Conservation (phyloP, 495 filamentous ascomycete genomes). For the Podospora tetraspora region DNA sequence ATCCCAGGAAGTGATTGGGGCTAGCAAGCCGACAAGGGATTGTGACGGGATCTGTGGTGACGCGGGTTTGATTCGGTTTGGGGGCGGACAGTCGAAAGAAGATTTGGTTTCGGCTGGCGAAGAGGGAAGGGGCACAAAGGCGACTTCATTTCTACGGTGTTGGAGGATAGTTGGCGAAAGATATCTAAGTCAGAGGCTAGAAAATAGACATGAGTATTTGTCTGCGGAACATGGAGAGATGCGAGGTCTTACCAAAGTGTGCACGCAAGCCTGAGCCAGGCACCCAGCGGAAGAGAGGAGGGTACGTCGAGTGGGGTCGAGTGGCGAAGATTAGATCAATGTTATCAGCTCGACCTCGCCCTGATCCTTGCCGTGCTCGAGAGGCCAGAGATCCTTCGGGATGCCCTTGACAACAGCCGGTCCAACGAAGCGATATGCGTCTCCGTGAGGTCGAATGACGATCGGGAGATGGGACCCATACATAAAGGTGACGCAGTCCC, state of each 20-base stretch:
- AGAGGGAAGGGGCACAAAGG: no score
- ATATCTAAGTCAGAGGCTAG: no score
- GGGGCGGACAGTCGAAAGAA: no score
- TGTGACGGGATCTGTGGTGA: no score
- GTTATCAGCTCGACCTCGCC: neutral
- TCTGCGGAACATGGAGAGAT: no score
- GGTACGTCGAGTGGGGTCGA: neutral
- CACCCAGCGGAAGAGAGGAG: neutral
- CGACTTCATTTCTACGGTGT: no score
- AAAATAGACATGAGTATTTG: no score
- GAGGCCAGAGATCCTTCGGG: neutral
- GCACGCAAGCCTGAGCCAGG: neutral
- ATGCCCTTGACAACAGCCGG: neutral
- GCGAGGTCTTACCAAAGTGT: neutral
- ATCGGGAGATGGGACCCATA: neutral
- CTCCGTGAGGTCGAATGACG: neutral
- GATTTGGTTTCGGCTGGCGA: no score
- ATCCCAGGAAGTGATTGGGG: no score
- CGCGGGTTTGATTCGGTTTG: no score
- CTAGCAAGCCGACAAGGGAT: no score
- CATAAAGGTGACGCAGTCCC: neutral
- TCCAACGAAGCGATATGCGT: neutral
- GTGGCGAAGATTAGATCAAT: neutral
- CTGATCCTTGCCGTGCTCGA: neutral
- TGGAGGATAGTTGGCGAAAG: no score